Base-by-base conservation (phyloP, 2,329 filamentous ascomycete genomes). In the Curvularia sp. region DNA sequence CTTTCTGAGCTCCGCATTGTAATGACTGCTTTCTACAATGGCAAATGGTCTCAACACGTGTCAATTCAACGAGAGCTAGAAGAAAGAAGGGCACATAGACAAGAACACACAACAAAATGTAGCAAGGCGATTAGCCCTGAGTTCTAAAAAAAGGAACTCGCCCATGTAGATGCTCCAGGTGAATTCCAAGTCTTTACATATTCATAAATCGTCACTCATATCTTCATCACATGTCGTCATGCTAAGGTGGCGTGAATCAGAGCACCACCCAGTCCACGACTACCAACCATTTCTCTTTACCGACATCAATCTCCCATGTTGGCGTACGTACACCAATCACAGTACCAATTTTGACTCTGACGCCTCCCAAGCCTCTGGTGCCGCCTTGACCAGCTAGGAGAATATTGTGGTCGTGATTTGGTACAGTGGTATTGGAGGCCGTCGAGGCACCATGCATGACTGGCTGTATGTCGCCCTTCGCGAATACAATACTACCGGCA, bases 251-350 rank as follows among this genome's bases (percentile, higher is more conserved):
- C 3, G 10, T 54, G 2, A n/a, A 52, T 65, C 55, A 70, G 6
- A 72, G 26, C 35, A 73, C 53, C 18, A 64, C 58, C 80, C 80
- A 82, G 51, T 82, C 79, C 22, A 80, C 78, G 47, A 70, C 79
- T 15, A 81, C 74, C 12, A 68, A 59, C 77, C 78, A 81, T 33
- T 41, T 73, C 50, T 66, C 59, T 2, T 68, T 72, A 0, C 67
- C 65, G 24, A 80, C 55, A 52, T 75, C 68, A 9, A 81, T 69
- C 42, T 79, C 72, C 80, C 80, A 82, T 38, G 70, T 68, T 4
- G 80, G 79, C 44, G 76, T 67, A 49, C 75, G 65, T 6, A 82
- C 57, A 1, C 76, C 76, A 6, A 82, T 64, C 1, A 77, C 51
- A 57, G 54, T 35, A 0, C 70, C 71, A 10, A 63, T 65, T 9